Evolutionary conservation across 176 grass and related monocot genomes (phyloP), one percentile per base, ranked within the genome.

Genomic region (Urochloa ruziziensis): DNA sequence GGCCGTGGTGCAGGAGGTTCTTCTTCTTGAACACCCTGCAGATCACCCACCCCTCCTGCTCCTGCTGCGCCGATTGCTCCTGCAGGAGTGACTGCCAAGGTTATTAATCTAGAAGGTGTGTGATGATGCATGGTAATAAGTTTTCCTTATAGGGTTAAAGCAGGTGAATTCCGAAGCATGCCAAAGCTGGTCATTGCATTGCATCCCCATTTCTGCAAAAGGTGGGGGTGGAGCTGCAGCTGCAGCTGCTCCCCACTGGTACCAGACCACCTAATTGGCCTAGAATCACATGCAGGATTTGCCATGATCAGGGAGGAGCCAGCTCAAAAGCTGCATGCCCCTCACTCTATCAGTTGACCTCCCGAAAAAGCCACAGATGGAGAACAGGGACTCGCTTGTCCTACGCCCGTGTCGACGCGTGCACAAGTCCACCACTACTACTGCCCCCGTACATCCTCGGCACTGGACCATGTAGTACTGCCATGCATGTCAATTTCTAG

Each of bases 21-120:
- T 92, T 97, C 85, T 97, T 97, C 90, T 90, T 97, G 92, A 97
- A 97, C 40, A 97, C 89, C 85, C 86, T 86, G 89, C 94, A 97
- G 54, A 97, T 82, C 10, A 97, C 94, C 94, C 94, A 97, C 10
- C 90, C 94, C 60, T 97, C 94, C 85, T 73, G 70, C 70, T 97
- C 92, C 86, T 90, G 91, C 40, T 90, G 47, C 47, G 15, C 72
- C 15, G 83, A 47, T 28, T 83, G 84, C n/a, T n/a, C n/a, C n/a
- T n/a, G n/a, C n/a, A 40, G 39, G 7, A 40, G 7, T 40, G 39
- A 40, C 43, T 46, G 43, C 10, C 3, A 46, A 12, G 39, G 39
- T 40, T 40, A 73, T 74, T 47, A 24, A 29, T 21, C 39, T 32
- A 13, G n/a, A 25, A 10, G 51, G n/a, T 6, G 2, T 28, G 42